phyloP scores from a whole-genome alignment of 768 basidiomycete genomes.

The Boletus rex-veris region DNA sequence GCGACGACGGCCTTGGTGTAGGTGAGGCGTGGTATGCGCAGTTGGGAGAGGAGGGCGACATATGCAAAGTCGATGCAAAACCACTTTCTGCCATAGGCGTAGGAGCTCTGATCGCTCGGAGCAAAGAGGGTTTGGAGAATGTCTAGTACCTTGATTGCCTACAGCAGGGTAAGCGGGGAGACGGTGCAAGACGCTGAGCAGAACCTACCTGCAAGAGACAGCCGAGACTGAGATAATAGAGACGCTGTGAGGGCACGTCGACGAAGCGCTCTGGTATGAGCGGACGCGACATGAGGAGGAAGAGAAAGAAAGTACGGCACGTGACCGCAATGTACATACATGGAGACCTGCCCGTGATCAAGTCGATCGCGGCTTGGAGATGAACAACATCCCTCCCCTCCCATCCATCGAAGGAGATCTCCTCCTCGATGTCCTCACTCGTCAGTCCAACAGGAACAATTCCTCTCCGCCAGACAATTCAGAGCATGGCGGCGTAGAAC shows the following conservation, averaged over 20 bases:
- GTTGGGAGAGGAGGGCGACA: constrained; percentile 50
- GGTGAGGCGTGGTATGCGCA: constrained; percentile 72
- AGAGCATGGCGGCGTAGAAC: constrained; percentile 54
- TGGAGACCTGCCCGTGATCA: neutral
- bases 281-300: constrained; percentile 33
- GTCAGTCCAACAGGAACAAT: constrained; percentile 37
- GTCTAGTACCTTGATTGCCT: constrained; percentile 75
- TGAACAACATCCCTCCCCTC: constrained; percentile 42
- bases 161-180: constrained; percentile 2
- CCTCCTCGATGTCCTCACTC: constrained; percentile 57
- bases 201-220: constrained; percentile 67
- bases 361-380: constrained; percentile 14
- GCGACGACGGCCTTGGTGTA: constrained; percentile 62
- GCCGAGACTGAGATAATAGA: constrained; percentile 74
- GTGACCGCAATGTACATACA: constrained; percentile 6
- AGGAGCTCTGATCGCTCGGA: constrained; percentile 38
- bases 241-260: constrained; percentile 74
- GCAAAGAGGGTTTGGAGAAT: constrained; percentile 53
- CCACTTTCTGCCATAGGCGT: constrained; percentile 64
- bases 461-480: constrained; percentile 36
- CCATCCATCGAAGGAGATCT: constrained; percentile 57
- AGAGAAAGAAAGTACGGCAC: constrained; percentile 10
- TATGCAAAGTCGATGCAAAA: constrained; percentile 65
- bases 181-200: accelerated
- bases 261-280: constrained; percentile 72